Evolutionary conservation across 257 asterid genomes (phyloP), one percentile per base, ranked within the genome.

Genomic region (Rehmannia glutinosa): DNA sequence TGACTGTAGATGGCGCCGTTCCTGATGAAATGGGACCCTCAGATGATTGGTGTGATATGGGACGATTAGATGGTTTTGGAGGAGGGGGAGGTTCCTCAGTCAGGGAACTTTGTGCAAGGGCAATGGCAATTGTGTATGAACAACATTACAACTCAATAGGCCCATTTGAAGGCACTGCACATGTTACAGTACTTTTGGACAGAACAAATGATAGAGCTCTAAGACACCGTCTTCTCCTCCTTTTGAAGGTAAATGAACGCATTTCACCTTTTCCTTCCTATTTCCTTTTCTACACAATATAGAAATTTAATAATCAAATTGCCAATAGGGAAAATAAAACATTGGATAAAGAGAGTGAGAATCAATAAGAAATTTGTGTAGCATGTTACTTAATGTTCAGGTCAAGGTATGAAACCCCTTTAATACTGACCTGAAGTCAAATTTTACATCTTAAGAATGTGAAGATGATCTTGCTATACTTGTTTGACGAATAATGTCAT

Each of bases 11-110:
- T 83, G 99, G 99, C 11, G 91, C 96, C 47, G 78, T 94, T 70
- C 97, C 97, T 56, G 99, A 94, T 85, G 96, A 94, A 77, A 82
- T 94, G 92, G 99, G 99, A 10, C 85, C 97, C 49, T 85, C 98
- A 60, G 98, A 88, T 79, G 96, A 94, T 82, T 94, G 99, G 99
- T 94, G 99, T 78, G 98, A 94, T 85, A 83, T 91, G 93, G 97
- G 92, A 66, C 86, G 98, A 66, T 83, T 94, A 70, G 99, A 94
- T 86, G 99, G 99, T 75, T 94, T 94, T 77, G 99, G 99, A 60
- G 99, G 99, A 52, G 98, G 96, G 30, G 99, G 99, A 46, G 99
- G 98, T 58, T 91, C 94, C 69, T 94, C 92, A 12, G 99, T 94
- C 58, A 85, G 99, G 85, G 99, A 94, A 82, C 97, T 94, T 60